These are phyloP conservation scores for Schizochytrium sp. DNA, from an alignment of 108 stramenopile genomes.

Conservation along the genomic window DNA sequence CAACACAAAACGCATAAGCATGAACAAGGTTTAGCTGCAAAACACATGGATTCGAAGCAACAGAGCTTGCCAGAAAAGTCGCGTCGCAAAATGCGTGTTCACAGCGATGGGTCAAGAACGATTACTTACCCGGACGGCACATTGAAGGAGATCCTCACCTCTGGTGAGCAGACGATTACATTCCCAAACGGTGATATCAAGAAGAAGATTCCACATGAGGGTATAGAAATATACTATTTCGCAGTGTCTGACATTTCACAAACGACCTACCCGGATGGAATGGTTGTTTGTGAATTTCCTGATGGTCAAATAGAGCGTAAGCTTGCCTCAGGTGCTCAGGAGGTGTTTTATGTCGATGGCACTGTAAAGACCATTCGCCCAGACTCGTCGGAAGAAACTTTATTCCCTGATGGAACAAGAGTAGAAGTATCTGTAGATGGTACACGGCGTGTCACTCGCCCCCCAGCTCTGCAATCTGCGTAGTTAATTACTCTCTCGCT, in stretches of 20 bases:
- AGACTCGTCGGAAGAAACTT: conserved; percentile 43
- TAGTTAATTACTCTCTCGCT: no score
- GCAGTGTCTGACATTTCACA: conserved; percentile 47
- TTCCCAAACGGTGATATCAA: conserved; percentile 35
- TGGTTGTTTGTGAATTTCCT: conserved; percentile 52
- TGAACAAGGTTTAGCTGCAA: no score
- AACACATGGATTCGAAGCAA: no score
- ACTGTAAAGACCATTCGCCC: not conserved
- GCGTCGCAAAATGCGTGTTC: not conserved
- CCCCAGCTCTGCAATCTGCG: no score
- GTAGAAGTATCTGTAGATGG: not conserved
- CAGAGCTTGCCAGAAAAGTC: not conserved
- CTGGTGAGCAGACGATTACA: conserved; percentile 17
- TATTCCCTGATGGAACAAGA: conserved; percentile 34
- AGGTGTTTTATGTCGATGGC: conserved; percentile 36
- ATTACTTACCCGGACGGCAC: conserved; percentile 10
- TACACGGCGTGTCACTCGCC: no score
- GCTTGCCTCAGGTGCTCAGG: not conserved
- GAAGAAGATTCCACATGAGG: conserved; percentile 14
- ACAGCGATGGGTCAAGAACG: not conserved
- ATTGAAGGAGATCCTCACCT: conserved; percentile 7
- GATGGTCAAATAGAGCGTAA: conserved; percentile 50
- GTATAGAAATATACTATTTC: conserved; percentile 41
- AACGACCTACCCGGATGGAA: conserved; percentile 27
- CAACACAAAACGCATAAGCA: no score